These are phyloP conservation scores for Solanum sparsipilum DNA, from an alignment of 257 asterid genomes.

Conservation along the genomic window DNA sequence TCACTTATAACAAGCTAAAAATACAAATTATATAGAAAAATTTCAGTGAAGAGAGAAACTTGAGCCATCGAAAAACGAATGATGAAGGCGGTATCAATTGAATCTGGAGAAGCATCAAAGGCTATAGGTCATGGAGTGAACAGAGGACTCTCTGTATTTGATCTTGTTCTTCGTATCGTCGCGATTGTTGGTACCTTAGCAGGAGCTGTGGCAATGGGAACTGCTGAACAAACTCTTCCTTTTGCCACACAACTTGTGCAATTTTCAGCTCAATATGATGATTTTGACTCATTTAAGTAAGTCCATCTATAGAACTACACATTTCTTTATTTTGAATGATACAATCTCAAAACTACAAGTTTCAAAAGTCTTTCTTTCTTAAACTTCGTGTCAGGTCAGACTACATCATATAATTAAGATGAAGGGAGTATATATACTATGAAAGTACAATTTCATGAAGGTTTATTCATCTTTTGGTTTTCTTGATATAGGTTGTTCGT, in stretches of 20 bases:
- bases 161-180: conserved; percentile 42
- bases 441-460: background rate
- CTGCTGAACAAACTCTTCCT: conserved; percentile 62
- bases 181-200: conserved; percentile 59
- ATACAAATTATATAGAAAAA: background rate
- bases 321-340: too few relatives aligned
- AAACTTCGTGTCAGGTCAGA: background rate
- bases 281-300: conserved; percentile 56
- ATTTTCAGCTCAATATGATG: conserved; percentile 60
- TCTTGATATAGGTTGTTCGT: conserved; percentile 39
- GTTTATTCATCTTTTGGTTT: background rate
- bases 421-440: background rate
- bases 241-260: conserved; percentile 42
- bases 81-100: background rate
- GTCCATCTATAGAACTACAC: background rate
- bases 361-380: background rate
- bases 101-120: conserved; percentile 5
- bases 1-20: background rate
- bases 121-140: background rate
- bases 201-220: conserved; percentile 73
- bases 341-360: too few relatives aligned
- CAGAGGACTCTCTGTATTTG: conserved; percentile 45
- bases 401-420: too few relatives aligned
- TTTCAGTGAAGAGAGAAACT: background rate
- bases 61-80: background rate